A percentile compares a stretch with the other conserved stretches of the same genome.
phyloP scores from a whole-genome alignment of 495 filamentous ascomycete species.

The Neurospora sp. region DNA sequence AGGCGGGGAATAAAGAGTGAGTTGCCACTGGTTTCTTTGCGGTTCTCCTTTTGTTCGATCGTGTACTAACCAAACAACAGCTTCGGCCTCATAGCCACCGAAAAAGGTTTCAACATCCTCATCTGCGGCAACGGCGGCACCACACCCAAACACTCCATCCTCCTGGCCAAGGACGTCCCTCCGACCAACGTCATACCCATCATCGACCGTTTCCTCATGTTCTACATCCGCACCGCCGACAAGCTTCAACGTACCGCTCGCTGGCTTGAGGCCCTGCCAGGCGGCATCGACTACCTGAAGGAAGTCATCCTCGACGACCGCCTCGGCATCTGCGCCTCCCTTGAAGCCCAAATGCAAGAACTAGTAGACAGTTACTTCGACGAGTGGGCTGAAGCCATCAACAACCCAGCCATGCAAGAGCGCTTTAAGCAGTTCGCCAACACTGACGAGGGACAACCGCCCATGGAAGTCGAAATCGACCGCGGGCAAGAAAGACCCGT shows the following conservation, averaged over 20 bases:
- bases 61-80: constrained; percentile 26
- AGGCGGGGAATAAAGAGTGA: constrained; percentile 92
- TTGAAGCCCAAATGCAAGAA: constrained; percentile 85
- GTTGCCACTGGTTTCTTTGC: constrained; percentile 10
- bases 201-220: constrained; percentile 85
- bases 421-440: constrained; percentile 85
- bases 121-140: constrained; percentile 91
- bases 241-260: constrained; percentile 89
- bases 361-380: constrained; percentile 86
- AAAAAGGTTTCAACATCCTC: constrained; percentile 93
- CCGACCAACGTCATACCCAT: constrained; percentile 78
- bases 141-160: constrained; percentile 72
- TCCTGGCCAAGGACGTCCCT: constrained; percentile 87
- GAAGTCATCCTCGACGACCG: constrained; percentile 83
- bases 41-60: neutral
- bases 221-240: constrained; percentile 95
- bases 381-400: constrained; percentile 87
- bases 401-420: constrained; percentile 55
- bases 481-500: constrained; percentile 68
- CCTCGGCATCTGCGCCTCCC: constrained; percentile 75
- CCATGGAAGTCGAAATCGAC: constrained; percentile 63
- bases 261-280: constrained; percentile 83
- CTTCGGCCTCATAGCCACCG: constrained; percentile 89
- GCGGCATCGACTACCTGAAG: constrained; percentile 75
- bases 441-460: constrained; percentile 60